Conservation (phyloP, 805 yeast species). For the Sporopachydermia quercuum region DNA sequence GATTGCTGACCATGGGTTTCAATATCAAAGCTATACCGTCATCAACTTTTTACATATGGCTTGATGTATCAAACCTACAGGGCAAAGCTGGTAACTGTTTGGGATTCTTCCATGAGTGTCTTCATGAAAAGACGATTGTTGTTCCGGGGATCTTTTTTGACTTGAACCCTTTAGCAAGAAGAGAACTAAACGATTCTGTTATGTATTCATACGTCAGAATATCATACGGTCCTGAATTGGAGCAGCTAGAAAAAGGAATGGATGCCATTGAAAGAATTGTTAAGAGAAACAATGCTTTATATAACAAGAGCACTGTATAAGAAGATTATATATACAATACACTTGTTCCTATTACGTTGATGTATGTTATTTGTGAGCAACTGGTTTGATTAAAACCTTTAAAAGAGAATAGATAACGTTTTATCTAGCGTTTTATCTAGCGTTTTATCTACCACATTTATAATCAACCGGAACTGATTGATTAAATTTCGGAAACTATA, state of each 20-base stretch:
- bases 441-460: no score
- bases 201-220: constrained; percentile 46
- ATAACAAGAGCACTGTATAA: no score
- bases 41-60: constrained; percentile 47
- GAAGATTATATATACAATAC: no score
- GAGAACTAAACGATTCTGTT: constrained; percentile 37
- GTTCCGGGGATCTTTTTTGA: constrained; percentile 53
- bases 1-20: constrained; percentile 40
- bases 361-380: no score
- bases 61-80: constrained; percentile 38
- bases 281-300: constrained; percentile 6
- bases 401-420: no score
- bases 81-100: constrained; percentile 40
- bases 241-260: constrained; percentile 37
- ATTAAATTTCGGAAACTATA: no score
- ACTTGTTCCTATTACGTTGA: no score
- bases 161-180: constrained; percentile 35
- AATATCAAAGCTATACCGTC: constrained; percentile 34
- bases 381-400: no score
- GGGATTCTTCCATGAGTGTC: constrained; percentile 49
- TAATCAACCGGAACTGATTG: no score
- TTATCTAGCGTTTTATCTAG: no score
- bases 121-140: constrained; percentile 42
- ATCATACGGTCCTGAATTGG: constrained; percentile 45
- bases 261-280: constrained; percentile 39